Conservation (phyloP, 805 yeast species). For the Cyberlindnera meyerae region DNA sequence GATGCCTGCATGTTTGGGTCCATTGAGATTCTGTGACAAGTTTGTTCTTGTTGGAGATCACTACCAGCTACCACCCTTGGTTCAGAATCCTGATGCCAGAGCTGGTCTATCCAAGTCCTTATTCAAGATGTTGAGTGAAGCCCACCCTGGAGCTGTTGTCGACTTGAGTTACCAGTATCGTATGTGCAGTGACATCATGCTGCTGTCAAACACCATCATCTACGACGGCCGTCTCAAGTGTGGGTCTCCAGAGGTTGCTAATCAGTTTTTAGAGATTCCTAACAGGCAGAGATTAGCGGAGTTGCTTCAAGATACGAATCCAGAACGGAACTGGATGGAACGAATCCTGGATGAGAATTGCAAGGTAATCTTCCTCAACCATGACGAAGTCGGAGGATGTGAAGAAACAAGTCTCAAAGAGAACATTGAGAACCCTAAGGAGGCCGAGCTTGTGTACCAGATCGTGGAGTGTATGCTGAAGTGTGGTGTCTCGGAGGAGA, state of each 20-base stretch:
- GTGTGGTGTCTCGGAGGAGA: slow-evolving; percentile 54
- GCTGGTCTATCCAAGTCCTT: slow-evolving; percentile 62
- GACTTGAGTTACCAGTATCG: slow-evolving; percentile 82
- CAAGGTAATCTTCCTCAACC: slow-evolving; percentile 74
- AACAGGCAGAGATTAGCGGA: slow-evolving; percentile 14
- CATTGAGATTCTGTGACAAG: slow-evolving; percentile 67
- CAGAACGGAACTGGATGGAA: slow-evolving; percentile 48
- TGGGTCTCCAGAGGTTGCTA: slow-evolving; percentile 62
- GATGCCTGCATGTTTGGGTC: slow-evolving; percentile 87
- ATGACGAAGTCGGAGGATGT: slow-evolving; percentile 58
- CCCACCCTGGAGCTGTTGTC: slow-evolving; percentile 68
- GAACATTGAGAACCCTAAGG: slow-evolving; percentile 66
- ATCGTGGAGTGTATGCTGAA: slow-evolving; percentile 52
- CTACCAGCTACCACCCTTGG: slow-evolving; percentile 86
- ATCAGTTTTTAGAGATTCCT: slow-evolving; percentile 50
- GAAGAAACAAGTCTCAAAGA: slow-evolving; percentile 54
- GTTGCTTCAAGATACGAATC: slow-evolving; percentile 2
- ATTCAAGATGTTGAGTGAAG: slow-evolving; percentile 68
- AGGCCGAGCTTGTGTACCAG: slow-evolving; percentile 60
- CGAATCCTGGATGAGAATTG: slow-evolving; percentile 47
- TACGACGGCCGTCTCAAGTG: slow-evolving; percentile 74
- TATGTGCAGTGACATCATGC: slow-evolving; percentile 88
- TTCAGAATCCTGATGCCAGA: slow-evolving; percentile 62
- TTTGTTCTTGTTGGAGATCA: slow-evolving; percentile 97
- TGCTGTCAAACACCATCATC: slow-evolving; percentile 70